Evolutionary conservation across 2,329 filamentous ascomycete genomes (phyloP), one percentile per base, ranked within the genome.

Genomic region (Apiospora koreana): DNA sequence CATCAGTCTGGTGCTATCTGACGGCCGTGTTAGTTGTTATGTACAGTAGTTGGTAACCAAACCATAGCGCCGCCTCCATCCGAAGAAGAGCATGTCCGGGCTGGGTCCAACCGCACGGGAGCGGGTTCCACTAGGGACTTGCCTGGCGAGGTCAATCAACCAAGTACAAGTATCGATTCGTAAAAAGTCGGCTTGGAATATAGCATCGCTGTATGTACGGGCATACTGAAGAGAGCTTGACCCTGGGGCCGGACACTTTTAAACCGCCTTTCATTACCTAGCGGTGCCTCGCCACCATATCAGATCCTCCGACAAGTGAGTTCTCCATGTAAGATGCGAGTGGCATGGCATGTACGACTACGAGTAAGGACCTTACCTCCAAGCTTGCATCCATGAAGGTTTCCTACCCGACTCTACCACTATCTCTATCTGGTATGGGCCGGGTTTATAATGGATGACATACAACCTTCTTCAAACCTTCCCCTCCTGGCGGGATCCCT

Each of bases 401-500:
- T 62, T 62, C 54, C 54, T 38, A 62, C 54, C 54, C 54, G 54
- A 54, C n/a, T 48, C n/a, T 48, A 14, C 46, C 14, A 16, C 41
- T 43, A 18, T 43, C 54, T 62, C 18, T 10, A 38, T 62, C 31
- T n/a, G 54, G 54, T n/a, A 62, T 58, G 50, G 50, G 18, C 16
- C 18, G 50, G 16, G 50, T 62, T 62, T 38, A 62, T 62, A 38
- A 62, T 62, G 54, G 54, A 62, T 62, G 54, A 38, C 54, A 62
- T 62, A 62, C 54, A 62, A 38, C 54, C 54, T 62, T 62, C 54
- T 62, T 62, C 31, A 62, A 62, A 62, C 54, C 31, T 62, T 62
- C 54, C 54, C 54, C 54, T 38, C 54, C 54, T 62, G 54, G 54
- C 54, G 31, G 48, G 50, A 58, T 62, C 31, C 14, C 25, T 38